Evolutionary conservation across 139 green algal species (phyloP), one percentile per base, ranked within the genome.

Genomic region (Coelastrella sp.): DNA sequence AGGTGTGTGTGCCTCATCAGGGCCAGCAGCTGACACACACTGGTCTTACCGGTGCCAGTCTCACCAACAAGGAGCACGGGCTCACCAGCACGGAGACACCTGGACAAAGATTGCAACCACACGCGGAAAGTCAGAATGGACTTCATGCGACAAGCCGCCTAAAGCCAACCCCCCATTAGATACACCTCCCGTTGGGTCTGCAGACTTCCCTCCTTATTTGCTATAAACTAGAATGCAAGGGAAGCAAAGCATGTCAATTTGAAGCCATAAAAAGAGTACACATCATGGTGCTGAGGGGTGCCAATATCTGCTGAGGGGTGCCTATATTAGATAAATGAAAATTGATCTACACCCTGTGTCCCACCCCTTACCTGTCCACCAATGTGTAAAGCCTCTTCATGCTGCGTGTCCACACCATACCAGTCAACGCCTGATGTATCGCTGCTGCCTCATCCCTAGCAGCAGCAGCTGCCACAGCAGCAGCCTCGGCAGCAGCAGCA

Each of bases 1-100:
- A 99, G 94, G 17, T 87, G 89, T 92, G 98, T 97, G 54, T 92
- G 94, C 5, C 94, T 89, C 89, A 98, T 95, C 56, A 96, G 91
- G 17, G 98, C 97, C 47, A 98, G 89, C 92, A 99, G 92, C 95
- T 99, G 98, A 90, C 97, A 99, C 74, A 99, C 97, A 2, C 97
- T 99, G 16, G 98, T 99, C 95, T 99, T 99, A 54, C 98, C 98
- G 0, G 95, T 97, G 32, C 98, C 98, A 14, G 98, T 99, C 91
- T 99, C 98, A 5, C 98, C 98, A 11, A 99, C 96, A 83, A 99
- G 95, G 84, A 99, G 93, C 65, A 97, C 97, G 5, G 98, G 97
- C 96, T 99, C 98, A n/a, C 68, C 78, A 85, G 97, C 91, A 10
- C 92, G 85, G 73, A 98, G 87, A 91, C 97, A 97, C 83, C 93